phyloP scores from a whole-genome alignment of 2,329 filamentous ascomycete genomes.

The Fusarium nodosum region DNA sequence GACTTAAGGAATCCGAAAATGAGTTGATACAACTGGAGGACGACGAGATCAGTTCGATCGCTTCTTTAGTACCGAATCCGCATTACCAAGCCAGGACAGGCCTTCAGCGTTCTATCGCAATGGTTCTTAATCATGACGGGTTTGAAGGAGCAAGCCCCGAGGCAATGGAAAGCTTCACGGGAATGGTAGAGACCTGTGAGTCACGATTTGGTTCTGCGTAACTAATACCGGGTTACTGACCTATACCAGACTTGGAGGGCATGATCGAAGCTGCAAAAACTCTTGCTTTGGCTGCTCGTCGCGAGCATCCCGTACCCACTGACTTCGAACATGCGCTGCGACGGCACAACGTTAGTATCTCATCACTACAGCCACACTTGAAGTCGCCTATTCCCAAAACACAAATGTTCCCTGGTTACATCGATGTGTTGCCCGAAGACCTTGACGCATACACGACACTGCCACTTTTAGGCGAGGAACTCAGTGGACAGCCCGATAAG shows the following conservation, averaged over 20 bases:
- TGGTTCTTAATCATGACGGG: conserved; percentile 70
- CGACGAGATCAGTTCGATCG: conserved; percentile 35
- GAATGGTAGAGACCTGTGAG: conserved; percentile 70
- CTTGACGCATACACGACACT: conserved; percentile 58
- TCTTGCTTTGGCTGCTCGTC: conserved; percentile 63
- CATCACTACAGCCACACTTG: conserved; percentile 68
- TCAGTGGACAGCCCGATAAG: conserved; percentile 71
- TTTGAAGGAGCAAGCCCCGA: conserved; percentile 68
- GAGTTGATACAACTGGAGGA: conserved; percentile 21
- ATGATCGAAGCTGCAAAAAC: conserved; percentile 64
- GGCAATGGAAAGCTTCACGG: conserved; percentile 70
- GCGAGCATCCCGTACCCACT: conserved; percentile 66
- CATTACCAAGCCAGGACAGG: conserved; percentile 54
- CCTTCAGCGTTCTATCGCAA: conserved; percentile 68
- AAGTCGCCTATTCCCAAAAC: conserved; percentile 64
- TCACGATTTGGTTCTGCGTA: neutral
- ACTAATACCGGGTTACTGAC: conserved; percentile 12
- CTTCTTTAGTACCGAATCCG: conserved; percentile 49
- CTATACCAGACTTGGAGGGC: conserved; percentile 61
- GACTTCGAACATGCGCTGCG: conserved; percentile 70
- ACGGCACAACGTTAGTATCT: conserved; percentile 65
- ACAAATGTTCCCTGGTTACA: conserved; percentile 57
- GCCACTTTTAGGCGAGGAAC: conserved; percentile 65
- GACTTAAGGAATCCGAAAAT: conserved; percentile 25
- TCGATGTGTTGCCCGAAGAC: conserved; percentile 56